Evolutionary conservation across 345 rosid genomes (phyloP), one percentile per base, ranked within the genome.

Genomic region (Melaleuca quinquenervia): DNA sequence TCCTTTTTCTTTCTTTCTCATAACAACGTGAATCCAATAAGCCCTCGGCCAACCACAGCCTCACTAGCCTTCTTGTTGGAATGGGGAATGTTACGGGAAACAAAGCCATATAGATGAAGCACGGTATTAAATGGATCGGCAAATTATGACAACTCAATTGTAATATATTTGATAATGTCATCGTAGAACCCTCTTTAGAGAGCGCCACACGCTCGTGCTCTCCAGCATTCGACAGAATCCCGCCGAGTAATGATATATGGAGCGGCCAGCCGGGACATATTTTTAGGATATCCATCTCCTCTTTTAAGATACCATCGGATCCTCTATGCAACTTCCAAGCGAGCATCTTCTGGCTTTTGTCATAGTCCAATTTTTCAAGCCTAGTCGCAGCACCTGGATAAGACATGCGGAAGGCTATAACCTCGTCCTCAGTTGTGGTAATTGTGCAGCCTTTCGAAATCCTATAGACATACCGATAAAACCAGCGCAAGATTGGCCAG

Each of bases 41-140:
- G 52, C 84, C 90, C 84, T 89, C 89, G 8, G 86, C 84, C n/a
- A 87, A 85, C 90, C 90, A 89, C 12, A 89, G 80, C 1, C 84
- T 84, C 8, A 87, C 22, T 48, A 89, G 83, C 88, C 89, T 89
- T 70, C 89, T 85, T 24, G 48, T 84, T 3, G 87, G 86, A 76
- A 89, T 87, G 1, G 84, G 51, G n/a, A 7, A 85, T n/a, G 24
- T 51, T 58, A 76, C 29, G 9, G 88, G 88, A 45, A 89, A 87
- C 7, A 89, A 56, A 12, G 58, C 51, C 58, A 87, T 36, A 62
- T 87, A 87, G 10, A 83, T 50, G 76, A 89, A 83, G 74, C 90
- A 87, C 12, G 50, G 83, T 80, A 49, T 87, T 62, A 87, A 56
- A 50, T 87, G 3, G 50, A 18, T 36, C 1, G 80, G 83, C 86